Evolutionary conservation across 2,329 filamentous ascomycete genomes (phyloP).

Genomic region (Pseudofabraea citricarpa): DNA sequence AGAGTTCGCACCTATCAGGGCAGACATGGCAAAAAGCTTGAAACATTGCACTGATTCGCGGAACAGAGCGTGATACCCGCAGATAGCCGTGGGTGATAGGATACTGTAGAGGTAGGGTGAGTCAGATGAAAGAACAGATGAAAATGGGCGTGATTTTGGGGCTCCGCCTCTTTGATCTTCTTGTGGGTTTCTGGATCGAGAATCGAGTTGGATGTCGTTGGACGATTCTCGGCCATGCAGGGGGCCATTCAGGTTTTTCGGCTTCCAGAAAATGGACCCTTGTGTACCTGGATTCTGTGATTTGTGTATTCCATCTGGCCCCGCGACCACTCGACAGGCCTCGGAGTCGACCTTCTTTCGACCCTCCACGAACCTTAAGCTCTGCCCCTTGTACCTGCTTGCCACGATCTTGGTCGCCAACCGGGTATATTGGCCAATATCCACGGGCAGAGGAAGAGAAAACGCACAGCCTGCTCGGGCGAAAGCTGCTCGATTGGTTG

Average conservation of each 20-base stretch:
- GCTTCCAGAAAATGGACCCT: background rate
- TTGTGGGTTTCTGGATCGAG: background rate
- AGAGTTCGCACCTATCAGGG: too few species aligned
- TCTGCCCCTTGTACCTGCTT: background rate
- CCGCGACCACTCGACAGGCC: background rate
- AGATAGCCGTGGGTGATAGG: background rate
- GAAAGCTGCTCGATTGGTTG: conserved; percentile 9
- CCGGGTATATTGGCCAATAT: conserved; percentile 5
- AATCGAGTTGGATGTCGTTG: background rate
- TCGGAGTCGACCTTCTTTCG: background rate
- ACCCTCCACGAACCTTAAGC: background rate
- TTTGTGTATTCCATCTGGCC: too few species aligned
- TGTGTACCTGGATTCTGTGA: too few species aligned
- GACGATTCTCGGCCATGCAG: background rate
- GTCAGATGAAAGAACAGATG: background rate
- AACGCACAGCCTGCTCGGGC: conserved; percentile 2
- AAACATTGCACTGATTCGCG: too few species aligned
- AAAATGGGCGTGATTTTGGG: too few species aligned
- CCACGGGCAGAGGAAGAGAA: conserved; percentile 8
- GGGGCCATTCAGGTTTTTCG: background rate
- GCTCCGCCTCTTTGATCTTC: conserved; percentile 2
- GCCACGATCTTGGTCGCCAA: conserved; percentile 2
- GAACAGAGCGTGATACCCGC: too few species aligned
- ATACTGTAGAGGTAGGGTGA: background rate
- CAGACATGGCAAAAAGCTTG: too few species aligned